phyloP scores from a whole-genome alignment of 2,329 filamentous ascomycete species.

The Claviceps sp. region DNA sequence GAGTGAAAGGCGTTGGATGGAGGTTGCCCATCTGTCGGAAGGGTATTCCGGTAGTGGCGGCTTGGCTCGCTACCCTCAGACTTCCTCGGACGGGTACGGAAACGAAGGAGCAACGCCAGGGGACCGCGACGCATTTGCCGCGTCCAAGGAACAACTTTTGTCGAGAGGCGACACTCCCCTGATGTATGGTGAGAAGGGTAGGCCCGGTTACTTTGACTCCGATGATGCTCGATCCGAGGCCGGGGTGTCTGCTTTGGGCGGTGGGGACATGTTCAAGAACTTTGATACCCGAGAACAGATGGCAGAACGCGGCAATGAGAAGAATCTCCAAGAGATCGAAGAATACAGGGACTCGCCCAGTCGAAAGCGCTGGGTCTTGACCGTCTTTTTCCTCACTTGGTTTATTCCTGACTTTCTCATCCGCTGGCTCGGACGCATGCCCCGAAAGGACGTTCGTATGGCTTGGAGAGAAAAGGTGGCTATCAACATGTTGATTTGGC shows the following conservation, averaged over 20 bases:
- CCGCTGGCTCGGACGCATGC: constrained; percentile 65
- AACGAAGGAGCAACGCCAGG: constrained; percentile 49
- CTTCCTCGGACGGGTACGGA: constrained; percentile 49
- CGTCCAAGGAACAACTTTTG: constrained; percentile 46
- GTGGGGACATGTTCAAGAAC: constrained; percentile 96
- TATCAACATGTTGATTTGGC: constrained; percentile 96
- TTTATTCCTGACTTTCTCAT: constrained; percentile 78
- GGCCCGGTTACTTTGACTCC: constrained; percentile 66
- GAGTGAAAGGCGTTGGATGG: constrained; percentile 90
- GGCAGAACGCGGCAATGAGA: constrained; percentile 88
- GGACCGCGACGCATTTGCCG: constrained; percentile 45
- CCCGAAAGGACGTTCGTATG: constrained; percentile 78
- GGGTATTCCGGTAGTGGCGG: constrained; percentile 29
- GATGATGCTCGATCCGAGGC: constrained; percentile 88
- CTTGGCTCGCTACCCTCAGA: constrained; percentile 22
- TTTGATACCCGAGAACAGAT: constrained; percentile 88
- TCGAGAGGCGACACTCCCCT: constrained; percentile 40
- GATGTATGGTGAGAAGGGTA: constrained; percentile 61
- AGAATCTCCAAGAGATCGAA: constrained; percentile 81
- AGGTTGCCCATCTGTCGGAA: constrained; percentile 65
- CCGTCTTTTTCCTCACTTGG: constrained; percentile 76
- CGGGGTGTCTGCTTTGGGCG: constrained; percentile 78
- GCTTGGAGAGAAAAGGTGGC: constrained; percentile 97
- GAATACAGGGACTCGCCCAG: constrained; percentile 63
- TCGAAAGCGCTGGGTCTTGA: constrained; percentile 80